Evolutionary conservation across 2,329 filamentous ascomycete species (phyloP).

Genomic region (Acrocalymma vagum): DNA sequence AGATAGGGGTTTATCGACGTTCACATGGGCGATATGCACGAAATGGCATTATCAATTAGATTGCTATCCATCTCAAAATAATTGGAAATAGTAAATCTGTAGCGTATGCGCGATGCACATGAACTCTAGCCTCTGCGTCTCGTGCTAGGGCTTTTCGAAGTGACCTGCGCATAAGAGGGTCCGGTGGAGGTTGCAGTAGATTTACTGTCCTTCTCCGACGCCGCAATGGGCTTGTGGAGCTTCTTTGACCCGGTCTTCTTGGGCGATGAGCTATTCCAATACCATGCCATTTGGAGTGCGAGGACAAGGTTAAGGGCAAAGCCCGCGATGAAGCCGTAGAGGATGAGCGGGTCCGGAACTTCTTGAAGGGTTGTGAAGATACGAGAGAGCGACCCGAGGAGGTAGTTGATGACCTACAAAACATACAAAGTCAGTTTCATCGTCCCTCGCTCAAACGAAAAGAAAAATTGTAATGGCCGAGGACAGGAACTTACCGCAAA

Average conservation of each 20-base stretch:
- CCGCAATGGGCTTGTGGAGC: conserved; percentile 47
- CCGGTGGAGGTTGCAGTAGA: conserved; percentile 47
- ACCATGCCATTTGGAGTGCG: conserved; percentile 90
- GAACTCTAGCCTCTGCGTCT: conserved; percentile 62
- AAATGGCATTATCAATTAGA: too few species aligned
- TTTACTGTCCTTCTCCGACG: conserved; percentile 39
- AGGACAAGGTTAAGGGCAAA: conserved; percentile 90
- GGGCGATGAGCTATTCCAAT: conserved; percentile 75
- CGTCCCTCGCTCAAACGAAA: background rate
- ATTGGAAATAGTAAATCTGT: too few species aligned
- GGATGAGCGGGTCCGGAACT: conserved; percentile 94
- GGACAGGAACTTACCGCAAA: conserved; percentile 77
- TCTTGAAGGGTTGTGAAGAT: conserved; percentile 99
- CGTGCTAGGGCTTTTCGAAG: conserved; percentile 63
- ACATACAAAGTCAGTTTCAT: background rate
- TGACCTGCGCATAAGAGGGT: conserved; percentile 45
- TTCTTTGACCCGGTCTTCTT: conserved; percentile 46
- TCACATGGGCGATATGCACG: too few species aligned
- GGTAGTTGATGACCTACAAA: conserved; percentile 93
- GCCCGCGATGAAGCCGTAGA: conserved; percentile 92
- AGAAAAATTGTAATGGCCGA: conserved; percentile 4
- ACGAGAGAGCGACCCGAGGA: conserved; percentile 87
- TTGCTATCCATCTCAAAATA: too few species aligned
- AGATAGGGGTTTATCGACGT: too few species aligned
- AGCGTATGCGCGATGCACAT: too few species aligned